phyloP scores from a whole-genome alignment of 1,284 basidiomycete species.

The Xerocomus minutiporus region DNA sequence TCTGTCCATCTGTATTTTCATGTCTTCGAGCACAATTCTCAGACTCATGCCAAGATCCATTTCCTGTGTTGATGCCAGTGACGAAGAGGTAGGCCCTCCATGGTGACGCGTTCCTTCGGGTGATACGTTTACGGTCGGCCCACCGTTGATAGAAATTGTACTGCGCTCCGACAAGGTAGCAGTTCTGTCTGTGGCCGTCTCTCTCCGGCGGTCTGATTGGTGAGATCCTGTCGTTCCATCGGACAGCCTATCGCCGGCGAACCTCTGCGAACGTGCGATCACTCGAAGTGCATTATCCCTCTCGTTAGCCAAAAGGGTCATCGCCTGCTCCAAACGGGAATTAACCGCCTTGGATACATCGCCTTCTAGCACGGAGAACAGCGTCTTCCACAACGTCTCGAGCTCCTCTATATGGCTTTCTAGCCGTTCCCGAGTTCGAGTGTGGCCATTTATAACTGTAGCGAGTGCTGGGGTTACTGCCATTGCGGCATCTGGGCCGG shows the following conservation, averaged over 20 bases:
- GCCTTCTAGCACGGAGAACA: conserved; percentile 38
- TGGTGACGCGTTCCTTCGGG: conserved; percentile 14
- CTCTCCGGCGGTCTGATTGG: conserved; percentile 17
- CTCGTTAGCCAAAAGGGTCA: conserved; percentile 36
- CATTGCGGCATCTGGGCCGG: conserved; percentile 38
- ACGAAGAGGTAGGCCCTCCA: conserved; percentile 10
- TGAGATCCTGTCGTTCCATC: conserved; percentile 10
- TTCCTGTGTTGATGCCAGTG: conserved; percentile 19
- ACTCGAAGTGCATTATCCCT: conserved; percentile 24
- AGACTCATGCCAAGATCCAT: conserved; percentile 22
- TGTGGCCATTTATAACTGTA: conserved; percentile 40
- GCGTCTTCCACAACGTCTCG: conserved; percentile 41
- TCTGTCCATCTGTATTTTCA: conserved; percentile 33
- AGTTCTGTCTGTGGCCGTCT: conserved; percentile 13
- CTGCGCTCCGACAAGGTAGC: conserved; percentile 14
- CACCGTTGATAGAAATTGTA: conserved; percentile 8
- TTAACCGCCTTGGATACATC: conserved; percentile 41
- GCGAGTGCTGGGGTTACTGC: conserved; percentile 43
- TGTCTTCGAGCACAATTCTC: conserved; percentile 27
- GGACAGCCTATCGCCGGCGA: conserved; percentile 4
- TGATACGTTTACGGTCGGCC: conserved; percentile 7
- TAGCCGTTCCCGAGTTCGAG: conserved; percentile 39
- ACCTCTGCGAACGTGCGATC: conserved; percentile 20
- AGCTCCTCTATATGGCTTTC: conserved; percentile 38
- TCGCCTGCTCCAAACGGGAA: conserved; percentile 35